Evolutionary conservation across 495 filamentous ascomycete species (phyloP), one percentile per base, ranked within the genome.

Genomic region (Lentithecium fluviatile): DNA sequence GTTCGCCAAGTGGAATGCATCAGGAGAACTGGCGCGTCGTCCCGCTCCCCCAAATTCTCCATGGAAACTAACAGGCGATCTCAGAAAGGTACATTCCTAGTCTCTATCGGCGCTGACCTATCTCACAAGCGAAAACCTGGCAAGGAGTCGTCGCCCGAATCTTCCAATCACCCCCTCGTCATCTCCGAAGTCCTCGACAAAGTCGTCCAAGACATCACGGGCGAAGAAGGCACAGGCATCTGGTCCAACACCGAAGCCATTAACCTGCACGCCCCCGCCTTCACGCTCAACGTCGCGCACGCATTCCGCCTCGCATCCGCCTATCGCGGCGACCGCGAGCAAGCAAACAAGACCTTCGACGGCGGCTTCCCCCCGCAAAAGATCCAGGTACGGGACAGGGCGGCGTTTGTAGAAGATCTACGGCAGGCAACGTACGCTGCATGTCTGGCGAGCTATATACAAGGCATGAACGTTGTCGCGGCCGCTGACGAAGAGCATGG

Each of bases 171-270:
- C 19, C 21, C 42, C 6, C 77, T 81, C 45, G 82, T 90, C 1
- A 77, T 91, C 4, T 80, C 83, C 21, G 77, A 82, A 29, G 80
- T 90, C 10, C 80, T 85, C 56, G 88, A 90, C 70, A 92, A 89
- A 58, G 87, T 90, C 0, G 87, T 89, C 1, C 86, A 91, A 75
- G 85, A 89, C 58, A 80, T 82, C 48, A 83, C 86, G 52, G 76
- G 78, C 58, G 80, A 79, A 26, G 87, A 90, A 71, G 87, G 88
- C 7, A 92, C 87, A 5, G 82, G 85, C 0, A 75, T 83, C 62
- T 90, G 83, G 85, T 78, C 77, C 11, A 75, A 83, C 32, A 80
- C 79, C 70, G 85, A 90, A 65, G 82, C 84, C 2, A 80, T 83
- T 19, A 63, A 70, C 4, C 78, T 81, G 8, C 86, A 91, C 64